phyloP scores from a whole-genome alignment of 1,284 basidiomycete species.

The Ceratobasidium sp. region DNA sequence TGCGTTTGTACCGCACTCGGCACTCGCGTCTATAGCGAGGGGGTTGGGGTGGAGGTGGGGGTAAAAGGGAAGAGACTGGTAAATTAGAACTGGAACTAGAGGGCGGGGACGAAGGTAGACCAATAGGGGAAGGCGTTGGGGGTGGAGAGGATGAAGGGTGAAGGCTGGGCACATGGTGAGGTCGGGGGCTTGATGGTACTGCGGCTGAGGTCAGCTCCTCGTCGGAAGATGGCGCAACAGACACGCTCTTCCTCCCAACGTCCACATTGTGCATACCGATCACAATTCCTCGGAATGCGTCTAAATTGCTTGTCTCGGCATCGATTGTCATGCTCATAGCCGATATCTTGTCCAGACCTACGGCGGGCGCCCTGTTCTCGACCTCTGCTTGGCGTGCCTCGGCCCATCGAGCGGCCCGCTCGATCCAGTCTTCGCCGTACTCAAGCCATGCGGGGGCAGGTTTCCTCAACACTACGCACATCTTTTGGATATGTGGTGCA shows the following conservation, averaged over 20 bases:
- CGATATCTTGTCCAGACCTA: not conserved
- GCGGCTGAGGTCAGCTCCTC: constrained; percentile 3
- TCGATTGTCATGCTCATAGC: constrained; percentile 37
- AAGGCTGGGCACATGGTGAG: constrained; percentile 25
- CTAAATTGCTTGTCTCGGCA: constrained; percentile 30
- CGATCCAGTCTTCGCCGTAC: constrained; percentile 32
- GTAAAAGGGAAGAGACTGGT: not conserved
- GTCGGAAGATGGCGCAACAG: constrained; percentile 1
- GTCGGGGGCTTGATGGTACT: not conserved
- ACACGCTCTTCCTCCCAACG: constrained; percentile 8
- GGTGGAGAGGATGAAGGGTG: constrained; percentile 23
- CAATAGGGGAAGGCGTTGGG: constrained; percentile 9
- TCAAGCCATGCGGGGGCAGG: constrained; percentile 33
- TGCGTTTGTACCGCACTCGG: constrained; percentile 35
- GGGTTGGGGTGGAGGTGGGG: constrained; percentile 15
- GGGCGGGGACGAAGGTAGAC: not conserved
- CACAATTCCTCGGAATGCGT: constrained; percentile 35
- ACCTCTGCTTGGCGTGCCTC: not conserved
- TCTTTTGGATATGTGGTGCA: constrained; percentile 32
- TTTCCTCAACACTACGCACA: constrained; percentile 25
- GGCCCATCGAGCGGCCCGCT: not conserved
- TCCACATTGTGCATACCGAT: constrained; percentile 30
- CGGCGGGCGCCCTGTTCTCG: not conserved
- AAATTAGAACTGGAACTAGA: not conserved
- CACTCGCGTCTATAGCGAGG: constrained; percentile 34